A percentile compares a stretch with the other conserved stretches of the same genome.
These are phyloP conservation scores for Nitzschia palea DNA, from an alignment of 108 stramenopile genomes.

Conservation along the genomic window DNA sequence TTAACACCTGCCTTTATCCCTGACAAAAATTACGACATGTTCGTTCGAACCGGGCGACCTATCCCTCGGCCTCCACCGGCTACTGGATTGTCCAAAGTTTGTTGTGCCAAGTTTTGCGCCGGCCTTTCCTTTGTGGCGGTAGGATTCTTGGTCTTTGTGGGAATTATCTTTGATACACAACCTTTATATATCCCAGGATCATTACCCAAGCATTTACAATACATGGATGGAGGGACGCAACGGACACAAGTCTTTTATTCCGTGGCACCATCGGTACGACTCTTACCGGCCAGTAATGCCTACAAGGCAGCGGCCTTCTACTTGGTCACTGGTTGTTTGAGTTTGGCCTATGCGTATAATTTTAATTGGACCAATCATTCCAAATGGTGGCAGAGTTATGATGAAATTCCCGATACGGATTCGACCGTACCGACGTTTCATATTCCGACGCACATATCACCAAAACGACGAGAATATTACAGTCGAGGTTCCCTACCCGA, in stretches of 20 bases:
- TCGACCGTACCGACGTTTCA: conserved; percentile 29
- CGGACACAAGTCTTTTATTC: conserved; percentile 29
- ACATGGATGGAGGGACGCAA: conserved; percentile 8
- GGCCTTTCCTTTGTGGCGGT: conserved; percentile 37
- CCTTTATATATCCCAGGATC: conserved; percentile 40
- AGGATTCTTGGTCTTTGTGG: conserved; percentile 36
- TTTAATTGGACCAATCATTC: conserved; percentile 11
- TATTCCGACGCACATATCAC: not conserved
- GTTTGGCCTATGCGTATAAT: conserved; percentile 35
- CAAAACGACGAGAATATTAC: not conserved
- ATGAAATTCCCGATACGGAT: conserved; percentile 37
- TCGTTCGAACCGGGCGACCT: conserved; percentile 6
- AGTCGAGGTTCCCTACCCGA: not conserved
- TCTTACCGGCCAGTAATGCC: conserved; percentile 34
- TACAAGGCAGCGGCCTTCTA: conserved; percentile 41
- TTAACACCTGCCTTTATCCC: conserved; percentile 24
- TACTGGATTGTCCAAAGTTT: conserved; percentile 5
- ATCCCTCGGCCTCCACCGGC: not conserved
- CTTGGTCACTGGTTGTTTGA: conserved; percentile 19
- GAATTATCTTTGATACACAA: conserved; percentile 44
- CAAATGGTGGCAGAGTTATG: conserved; percentile 28
- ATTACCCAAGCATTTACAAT: conserved; percentile 21
- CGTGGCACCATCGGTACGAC: conserved; percentile 19
- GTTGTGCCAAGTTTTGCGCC: conserved; percentile 32
- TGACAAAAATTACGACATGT: conserved; percentile 24